Base-by-base conservation (phyloP, 140 eudicot species). In the Cichorium intybus region DNA sequence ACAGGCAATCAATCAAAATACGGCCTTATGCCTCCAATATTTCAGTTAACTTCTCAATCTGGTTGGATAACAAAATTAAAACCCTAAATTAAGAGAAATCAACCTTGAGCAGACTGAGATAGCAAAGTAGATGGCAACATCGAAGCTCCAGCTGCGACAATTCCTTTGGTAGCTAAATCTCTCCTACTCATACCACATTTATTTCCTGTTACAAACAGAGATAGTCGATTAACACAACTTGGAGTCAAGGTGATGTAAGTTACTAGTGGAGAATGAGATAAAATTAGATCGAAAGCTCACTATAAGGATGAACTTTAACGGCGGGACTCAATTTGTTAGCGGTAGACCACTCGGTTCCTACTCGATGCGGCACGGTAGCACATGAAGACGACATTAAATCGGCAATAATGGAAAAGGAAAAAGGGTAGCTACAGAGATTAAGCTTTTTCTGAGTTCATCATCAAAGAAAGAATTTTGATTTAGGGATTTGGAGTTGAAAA, bases 121-220 rank as follows among this genome's bases (percentile, higher is more conserved):
- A 77, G 63, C 56, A 85, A 67, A 73, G 95, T 71, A 69, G 98
- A 75, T 4, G 85, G 79, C 71, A 85, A 60, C 10, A 74, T 84
- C 4, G 98, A 83, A 83, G 90, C 86, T 43, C 98, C 89, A 31
- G 95, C 87, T 43, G 89, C 95, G 6, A 85, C 85, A 54, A 85
- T 83, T 59, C 96, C 93, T 68, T 72, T 83, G 14, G 88, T 26
- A 43, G 86, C 84, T 45, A 92, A 74, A 72, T 75, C 89, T 56
- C 98, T 81, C 77, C 96, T 79, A 48, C 79, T 83, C 70, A 92
- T 69, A 61, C 82, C 70, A 71, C 89, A 80, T 41, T 68, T 85
- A 75, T 75, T 85, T 62, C 88, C 97, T 90, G 49, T 53, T 47
- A 39, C n/a, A 55, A 34, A 48, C 7, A 21, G 10, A 73, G 3